phyloP scores from a whole-genome alignment of 768 basidiomycete species.

The Pulveroboletus frians region DNA sequence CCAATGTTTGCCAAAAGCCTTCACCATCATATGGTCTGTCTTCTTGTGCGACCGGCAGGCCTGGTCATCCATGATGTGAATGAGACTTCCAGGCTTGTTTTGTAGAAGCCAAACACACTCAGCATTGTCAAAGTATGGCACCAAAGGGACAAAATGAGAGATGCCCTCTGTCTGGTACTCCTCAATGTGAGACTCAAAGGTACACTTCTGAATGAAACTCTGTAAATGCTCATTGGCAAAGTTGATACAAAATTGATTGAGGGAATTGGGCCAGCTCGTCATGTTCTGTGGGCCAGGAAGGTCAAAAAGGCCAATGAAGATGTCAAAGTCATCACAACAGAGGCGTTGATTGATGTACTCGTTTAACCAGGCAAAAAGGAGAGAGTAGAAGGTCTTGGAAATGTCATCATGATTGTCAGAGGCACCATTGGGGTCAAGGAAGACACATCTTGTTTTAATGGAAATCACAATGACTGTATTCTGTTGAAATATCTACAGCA shows the following conservation, averaged over 20 bases:
- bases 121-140: constrained; percentile 85
- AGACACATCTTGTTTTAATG: constrained; percentile 49
- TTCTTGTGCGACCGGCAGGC: too few relatives aligned
- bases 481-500: too few relatives aligned
- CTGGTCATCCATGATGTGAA: constrained; percentile 98
- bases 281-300: constrained; percentile 92
- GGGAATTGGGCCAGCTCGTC: constrained; percentile 80
- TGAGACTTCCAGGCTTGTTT: constrained; percentile 82
- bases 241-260: constrained; percentile 96
- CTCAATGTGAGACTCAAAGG: constrained; percentile 76
- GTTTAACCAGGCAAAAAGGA: constrained; percentile 94
- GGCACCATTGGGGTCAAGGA: constrained; percentile 91
- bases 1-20: constrained; percentile 92
- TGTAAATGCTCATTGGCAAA: constrained; percentile 95
- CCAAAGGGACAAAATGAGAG: constrained; percentile 56
- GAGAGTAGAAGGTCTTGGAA: constrained; percentile 87
- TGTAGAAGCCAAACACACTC: constrained; percentile 86
- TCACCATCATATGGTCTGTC: constrained; percentile 91
- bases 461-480: too few relatives aligned
- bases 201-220: constrained; percentile 68
- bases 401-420: constrained; percentile 92
- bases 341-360: constrained; percentile 95
- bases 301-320: constrained; percentile 91
- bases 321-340: constrained; percentile 82
- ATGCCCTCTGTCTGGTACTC: constrained; percentile 87